Evolutionary conservation across 2,329 filamentous ascomycete species (phyloP), one percentile per base, ranked within the genome.

Genomic region (Arthrobotrys sphaeroides): DNA sequence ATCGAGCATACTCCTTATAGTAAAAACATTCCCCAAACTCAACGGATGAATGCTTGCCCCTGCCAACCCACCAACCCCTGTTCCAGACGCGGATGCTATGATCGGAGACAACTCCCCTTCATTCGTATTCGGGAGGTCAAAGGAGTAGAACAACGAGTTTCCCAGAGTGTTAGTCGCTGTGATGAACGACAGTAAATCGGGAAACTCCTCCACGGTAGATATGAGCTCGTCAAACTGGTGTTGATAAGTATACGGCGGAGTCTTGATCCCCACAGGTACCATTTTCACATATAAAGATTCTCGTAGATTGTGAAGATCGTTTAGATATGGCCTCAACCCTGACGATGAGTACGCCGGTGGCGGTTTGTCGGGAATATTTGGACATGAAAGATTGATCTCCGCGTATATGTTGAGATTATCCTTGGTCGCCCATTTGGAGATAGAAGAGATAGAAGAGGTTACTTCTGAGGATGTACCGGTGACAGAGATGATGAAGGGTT

Each of bases 311-410:
- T 2, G 82, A 0, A 91, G 82, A 0, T 83, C 82, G 0, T 78
- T 77, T 1, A 94, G 82, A 76, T 92, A 93, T 3, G 82, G 81
- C 0, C 81, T 77, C 1, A 94, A 81, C 0, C 85, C 83, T 0
- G 78, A 77, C 0, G 84, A 81, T 5, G 87, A 85, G 80, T 93
- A 94, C 0, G 91, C 91, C 4, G 91, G 90, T 0, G 91, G 91
- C 0, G 91, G 89, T 51, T 86, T 86, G 16, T 84, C 83, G 0
- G 86, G 85, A 57, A 94, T 93, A 79, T 94, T 94, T 0, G 91
- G 91, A 78, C 91, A 94, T 31, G 88, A 90, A 28, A 94, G 86
- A 80, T 94, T 94, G 79, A 94, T 84, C 82, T 94, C 91, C 84
- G 93, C 87, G 16, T 88, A 89, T 0, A 92, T 83, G 0, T 85